Conservation (phyloP, 352 stramenopile genomes). For the Phytopythium aichiense region DNA sequence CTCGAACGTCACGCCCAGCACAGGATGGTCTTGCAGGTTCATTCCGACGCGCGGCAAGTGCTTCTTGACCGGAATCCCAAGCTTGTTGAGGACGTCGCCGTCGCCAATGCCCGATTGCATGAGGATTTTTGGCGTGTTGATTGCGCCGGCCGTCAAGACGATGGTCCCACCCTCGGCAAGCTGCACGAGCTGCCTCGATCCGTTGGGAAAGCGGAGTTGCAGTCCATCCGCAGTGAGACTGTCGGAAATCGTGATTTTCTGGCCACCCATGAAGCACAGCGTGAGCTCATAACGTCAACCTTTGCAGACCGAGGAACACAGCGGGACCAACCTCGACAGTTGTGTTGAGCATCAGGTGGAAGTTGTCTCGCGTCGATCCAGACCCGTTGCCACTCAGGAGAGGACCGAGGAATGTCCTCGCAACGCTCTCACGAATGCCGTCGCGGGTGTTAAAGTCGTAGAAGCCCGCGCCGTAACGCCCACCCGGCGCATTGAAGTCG, state of each 20-base stretch:
- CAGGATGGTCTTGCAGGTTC: slow-evolving; percentile 89
- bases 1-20: slow-evolving; percentile 72
- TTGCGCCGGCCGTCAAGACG: slow-evolving; percentile 81
- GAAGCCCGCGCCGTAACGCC: slow-evolving; percentile 63
- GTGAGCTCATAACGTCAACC: not conserved
- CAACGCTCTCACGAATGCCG: slow-evolving; percentile 79
- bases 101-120: slow-evolving; percentile 65
- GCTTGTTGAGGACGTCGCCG: slow-evolving; percentile 31
- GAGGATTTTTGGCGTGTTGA: slow-evolving; percentile 86
- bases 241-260: slow-evolving; percentile 55
- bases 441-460: slow-evolving; percentile 88
- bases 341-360: slow-evolving; percentile 52
- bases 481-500: slow-evolving; percentile 83
- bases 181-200: slow-evolving; percentile 30
- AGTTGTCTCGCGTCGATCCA: slow-evolving; percentile 33
- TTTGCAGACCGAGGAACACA: not conserved
- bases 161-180: slow-evolving; percentile 37
- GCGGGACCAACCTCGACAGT: slow-evolving; percentile 41
- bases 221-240: slow-evolving; percentile 33
- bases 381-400: slow-evolving; percentile 31
- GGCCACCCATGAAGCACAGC: not conserved
- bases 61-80: slow-evolving; percentile 53
- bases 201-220: slow-evolving; percentile 35
- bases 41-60: slow-evolving; percentile 74
- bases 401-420: slow-evolving; percentile 61